Evolutionary conservation across 768 basidiomycete species (phyloP).

Genomic region (Termitomyces eurrhizus): DNA sequence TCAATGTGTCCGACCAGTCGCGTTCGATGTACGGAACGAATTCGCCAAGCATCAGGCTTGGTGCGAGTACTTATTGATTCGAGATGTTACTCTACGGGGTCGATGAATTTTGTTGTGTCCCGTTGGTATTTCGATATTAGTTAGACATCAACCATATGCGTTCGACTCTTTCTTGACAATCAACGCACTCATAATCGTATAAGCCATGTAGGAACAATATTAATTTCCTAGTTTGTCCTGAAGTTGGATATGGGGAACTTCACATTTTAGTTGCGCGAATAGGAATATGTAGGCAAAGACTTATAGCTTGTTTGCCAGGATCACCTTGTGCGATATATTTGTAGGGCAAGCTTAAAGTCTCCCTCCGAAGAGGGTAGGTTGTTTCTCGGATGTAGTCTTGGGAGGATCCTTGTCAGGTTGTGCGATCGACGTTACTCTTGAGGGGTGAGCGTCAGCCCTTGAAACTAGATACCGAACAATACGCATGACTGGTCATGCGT

Average conservation of each 20-base stretch:
- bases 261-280: not conserved
- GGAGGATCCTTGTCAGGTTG: not conserved
- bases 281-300: constrained; percentile 10
- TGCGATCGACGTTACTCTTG: not conserved
- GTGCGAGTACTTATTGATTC: constrained; percentile 9
- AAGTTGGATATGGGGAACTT: constrained; percentile 4
- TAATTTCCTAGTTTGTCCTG: constrained; percentile 5
- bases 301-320: constrained; percentile 6
- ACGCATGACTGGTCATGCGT: not conserved
- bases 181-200: constrained; percentile 7
- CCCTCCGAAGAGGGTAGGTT: constrained; percentile 6
- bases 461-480: not conserved
- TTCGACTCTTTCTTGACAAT: not conserved
- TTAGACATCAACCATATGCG: not conserved
- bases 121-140: constrained; percentile 3
- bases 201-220: constrained; percentile 9
- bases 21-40: constrained; percentile 6
- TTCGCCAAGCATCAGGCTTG: not conserved
- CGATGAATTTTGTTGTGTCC: constrained; percentile 7
- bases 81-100: constrained; percentile 4
- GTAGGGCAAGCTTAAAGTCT: constrained; percentile 6
- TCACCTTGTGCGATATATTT: constrained; percentile 3
- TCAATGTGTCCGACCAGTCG: constrained; percentile 9
- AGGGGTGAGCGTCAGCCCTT: not conserved
- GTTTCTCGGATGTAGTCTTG: not conserved